Conservation (phyloP, 2,329 filamentous ascomycete genomes). For the Exutisphaerella laricina region DNA sequence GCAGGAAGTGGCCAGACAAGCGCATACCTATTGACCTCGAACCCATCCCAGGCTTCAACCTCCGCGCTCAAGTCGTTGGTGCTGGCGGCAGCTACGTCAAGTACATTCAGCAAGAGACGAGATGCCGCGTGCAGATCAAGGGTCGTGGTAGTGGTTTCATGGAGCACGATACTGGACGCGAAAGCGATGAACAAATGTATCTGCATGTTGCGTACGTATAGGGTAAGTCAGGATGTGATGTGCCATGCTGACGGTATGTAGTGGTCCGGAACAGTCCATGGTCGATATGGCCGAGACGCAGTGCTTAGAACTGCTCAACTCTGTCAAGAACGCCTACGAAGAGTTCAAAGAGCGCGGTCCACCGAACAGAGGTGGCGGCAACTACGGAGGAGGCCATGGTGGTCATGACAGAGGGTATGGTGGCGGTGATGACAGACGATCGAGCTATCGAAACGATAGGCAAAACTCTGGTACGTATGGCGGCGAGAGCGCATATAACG, state of each 20-base stretch:
- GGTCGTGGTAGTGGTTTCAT: constrained; percentile 92
- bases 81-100: constrained; percentile 94
- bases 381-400: constrained; percentile 38
- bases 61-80: constrained; percentile 92
- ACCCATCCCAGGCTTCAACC: constrained; percentile 87
- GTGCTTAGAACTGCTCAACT: constrained; percentile 78
- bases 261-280: constrained; percentile 79
- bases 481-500: constrained; percentile 35
- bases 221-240: not conserved
- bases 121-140: constrained; percentile 97
- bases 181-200: constrained; percentile 96
- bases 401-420: constrained; percentile 1
- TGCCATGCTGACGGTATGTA: constrained; percentile 35
- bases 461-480: constrained; percentile 34
- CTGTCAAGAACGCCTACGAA: constrained; percentile 85
- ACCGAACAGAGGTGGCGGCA: constrained; percentile 36
- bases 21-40: constrained; percentile 88
- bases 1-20: constrained; percentile 98
- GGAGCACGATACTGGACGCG: constrained; percentile 77
- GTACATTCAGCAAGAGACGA: constrained; percentile 92
- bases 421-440: constrained; percentile 13
- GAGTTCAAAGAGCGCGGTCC: constrained; percentile 69
- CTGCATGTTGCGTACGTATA: constrained; percentile 80
- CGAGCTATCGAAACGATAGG: constrained; percentile 18
- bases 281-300: constrained; percentile 83